Evolutionary conservation across 31 red algal genomes (phyloP), one percentile per base, ranked within the genome.

Genomic region (Odonthalia washingtoniensis): DNA sequence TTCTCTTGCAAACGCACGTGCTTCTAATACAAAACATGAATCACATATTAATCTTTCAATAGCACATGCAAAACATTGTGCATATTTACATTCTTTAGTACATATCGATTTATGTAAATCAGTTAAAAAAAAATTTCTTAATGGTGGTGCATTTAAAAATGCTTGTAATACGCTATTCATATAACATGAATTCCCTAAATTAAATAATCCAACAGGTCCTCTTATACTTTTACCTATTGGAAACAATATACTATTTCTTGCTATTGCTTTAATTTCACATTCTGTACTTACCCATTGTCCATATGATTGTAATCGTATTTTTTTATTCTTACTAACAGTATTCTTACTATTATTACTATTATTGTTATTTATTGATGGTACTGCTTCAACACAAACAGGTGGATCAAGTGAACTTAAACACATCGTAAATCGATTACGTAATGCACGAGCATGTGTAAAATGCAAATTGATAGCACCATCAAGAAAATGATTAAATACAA

Each of bases 151-250:
- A 30, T 90, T 89, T 9, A 98, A 65, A 53, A 98, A 89, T 35
- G 92, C 96, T 77, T 98, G 96, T 28, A 98, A 87, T 27, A 98
- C 91, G 0, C 93, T 87, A 66, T 95, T 93, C 96, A 98, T 98
- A 60, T 98, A 95, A 78, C 96, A 98, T 17, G 93, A 94, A 81
- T 95, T 98, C 65, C 96, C 96, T 12, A 98, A 78, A 74, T 98
- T 98, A 70, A 80, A 90, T 27, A 98, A 78, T 33, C 96, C 96
- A 75, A 77, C 81, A 14, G 92, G 92, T 24, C 80, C 81, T 35
- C 79, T 39, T 65, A 82, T 46, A 3, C 45, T 86, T 40, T 41
- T 74, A 36, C 65, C 80, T 17, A 78, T 80, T 17, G 75, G 41
- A 17, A 89, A 77, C 64, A 87, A 41, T 62, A 90, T 30, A 28